A percentile compares a stretch with the other conserved stretches of the same genome.
Conservation (phyloP, 2,329 filamentous ascomycete genomes). For the Immersiporthe knoxdaviesiana region DNA sequence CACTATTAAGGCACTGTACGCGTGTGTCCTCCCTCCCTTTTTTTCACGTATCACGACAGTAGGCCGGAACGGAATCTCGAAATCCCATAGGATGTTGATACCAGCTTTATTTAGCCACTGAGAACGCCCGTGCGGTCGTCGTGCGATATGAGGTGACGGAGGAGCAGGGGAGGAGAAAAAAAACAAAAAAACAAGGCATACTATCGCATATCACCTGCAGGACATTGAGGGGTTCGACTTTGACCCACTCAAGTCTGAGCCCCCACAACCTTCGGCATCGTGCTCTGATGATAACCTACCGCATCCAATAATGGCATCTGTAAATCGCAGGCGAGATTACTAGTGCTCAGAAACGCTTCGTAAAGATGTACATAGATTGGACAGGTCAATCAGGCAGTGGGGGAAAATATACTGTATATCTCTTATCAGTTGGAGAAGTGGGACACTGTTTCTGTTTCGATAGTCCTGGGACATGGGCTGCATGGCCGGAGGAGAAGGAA, state of each 20-base stretch:
- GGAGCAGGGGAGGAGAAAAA: not conserved
- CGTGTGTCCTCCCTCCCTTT: not conserved
- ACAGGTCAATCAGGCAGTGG: not conserved
- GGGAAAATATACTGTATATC: too few relatives aligned
- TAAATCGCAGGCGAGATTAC: not conserved
- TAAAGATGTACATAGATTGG: not conserved
- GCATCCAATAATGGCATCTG: not conserved
- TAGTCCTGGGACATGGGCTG: not conserved
- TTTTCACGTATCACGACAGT: not conserved
- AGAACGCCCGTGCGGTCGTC: not conserved
- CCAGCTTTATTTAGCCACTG: too few relatives aligned
- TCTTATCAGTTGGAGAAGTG: not conserved
- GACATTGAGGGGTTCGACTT: not conserved
- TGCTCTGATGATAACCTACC: not conserved
- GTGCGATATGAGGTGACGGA: not conserved
- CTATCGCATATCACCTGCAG: not conserved
- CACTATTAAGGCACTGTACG: not conserved
- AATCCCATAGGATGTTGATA: not conserved
- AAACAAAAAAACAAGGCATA: too few relatives aligned
- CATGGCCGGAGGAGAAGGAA: not conserved
- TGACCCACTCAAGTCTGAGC: not conserved
- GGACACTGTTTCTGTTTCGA: not conserved
- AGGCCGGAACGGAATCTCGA: not conserved
- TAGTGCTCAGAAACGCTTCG: not conserved
- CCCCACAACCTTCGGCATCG: not conserved